Percentiles rank a stretch among this genome's conserved stretches.
Conservation (phyloP, 1,139 yeast genomes). For the Suhomyces terraborum region DNA sequence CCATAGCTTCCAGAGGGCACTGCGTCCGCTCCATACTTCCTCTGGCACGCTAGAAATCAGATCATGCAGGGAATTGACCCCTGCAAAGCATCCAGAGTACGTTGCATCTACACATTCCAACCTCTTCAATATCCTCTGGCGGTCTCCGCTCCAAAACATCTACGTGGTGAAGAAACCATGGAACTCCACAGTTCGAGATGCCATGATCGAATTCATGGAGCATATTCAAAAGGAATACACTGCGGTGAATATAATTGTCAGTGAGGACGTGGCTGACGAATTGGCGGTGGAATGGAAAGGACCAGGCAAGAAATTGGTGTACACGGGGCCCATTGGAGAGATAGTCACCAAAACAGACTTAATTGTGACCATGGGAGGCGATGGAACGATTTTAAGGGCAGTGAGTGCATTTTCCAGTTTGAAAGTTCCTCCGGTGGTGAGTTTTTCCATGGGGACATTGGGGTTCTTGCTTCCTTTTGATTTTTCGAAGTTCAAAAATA, state of each 20-base stretch:
- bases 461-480: slow-evolving; percentile 91
- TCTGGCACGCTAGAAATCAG: slow-evolving; percentile 9
- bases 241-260: slow-evolving; percentile 73
- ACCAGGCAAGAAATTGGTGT: slow-evolving; percentile 26
- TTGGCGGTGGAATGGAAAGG: slow-evolving; percentile 42
- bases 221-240: slow-evolving; percentile 62
- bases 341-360: slow-evolving; percentile 65
- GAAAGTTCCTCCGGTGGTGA: slow-evolving; percentile 82
- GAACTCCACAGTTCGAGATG: slow-evolving; percentile 63
- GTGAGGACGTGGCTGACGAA: slow-evolving; percentile 75
- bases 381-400: slow-evolving; percentile 86
- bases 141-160: slow-evolving; percentile 62
- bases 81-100: slow-evolving; percentile 38
- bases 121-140: slow-evolving; percentile 50
- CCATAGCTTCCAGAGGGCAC: not conserved
- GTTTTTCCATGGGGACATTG: slow-evolving; percentile 87
- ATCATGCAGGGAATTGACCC: slow-evolving; percentile 10
- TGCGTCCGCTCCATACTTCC: not conserved
- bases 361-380: slow-evolving; percentile 89
- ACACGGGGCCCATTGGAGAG: slow-evolving; percentile 60
- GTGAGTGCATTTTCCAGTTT: slow-evolving; percentile 64
- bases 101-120: slow-evolving; percentile 49
- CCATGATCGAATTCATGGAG: slow-evolving; percentile 65
- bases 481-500: slow-evolving; percentile 58
- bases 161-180: slow-evolving; percentile 84